Percentiles rank a stretch among this genome's conserved stretches.
Conservation (phyloP, 2,329 filamentous ascomycete species). For the Colletotrichum filicis region DNA sequence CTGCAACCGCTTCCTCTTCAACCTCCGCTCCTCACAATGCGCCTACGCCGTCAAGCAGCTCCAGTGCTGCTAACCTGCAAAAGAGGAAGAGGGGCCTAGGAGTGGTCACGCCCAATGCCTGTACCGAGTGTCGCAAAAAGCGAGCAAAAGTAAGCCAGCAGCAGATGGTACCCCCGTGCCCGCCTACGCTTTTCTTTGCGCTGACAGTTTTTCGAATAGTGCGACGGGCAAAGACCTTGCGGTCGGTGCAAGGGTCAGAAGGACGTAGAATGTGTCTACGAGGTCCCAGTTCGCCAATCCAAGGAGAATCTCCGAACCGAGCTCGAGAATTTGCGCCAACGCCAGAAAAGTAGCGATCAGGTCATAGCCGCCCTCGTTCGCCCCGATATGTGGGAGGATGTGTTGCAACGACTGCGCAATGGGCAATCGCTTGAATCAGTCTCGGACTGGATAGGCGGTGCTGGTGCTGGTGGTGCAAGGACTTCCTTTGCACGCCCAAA, state of each 20-base stretch:
- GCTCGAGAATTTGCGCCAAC: conserved; percentile 66
- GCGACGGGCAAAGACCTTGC: conserved; percentile 68
- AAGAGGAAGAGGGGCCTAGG: conserved; percentile 66
- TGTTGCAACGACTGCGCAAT: conserved; percentile 62
- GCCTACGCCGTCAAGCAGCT: conserved; percentile 20
- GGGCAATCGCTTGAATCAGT: conserved; percentile 67
- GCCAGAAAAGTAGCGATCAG: conserved; percentile 65
- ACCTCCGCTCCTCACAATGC: conserved; percentile 8
- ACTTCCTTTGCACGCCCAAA: conserved; percentile 42
- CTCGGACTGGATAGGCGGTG: conserved; percentile 61
- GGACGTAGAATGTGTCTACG: conserved; percentile 68
- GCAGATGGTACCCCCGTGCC: not conserved
- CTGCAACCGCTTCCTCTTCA: conserved; percentile 6
- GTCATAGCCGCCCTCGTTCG: conserved; percentile 65
- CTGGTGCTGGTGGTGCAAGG: conserved; percentile 45
- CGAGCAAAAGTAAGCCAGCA: conserved; percentile 63
- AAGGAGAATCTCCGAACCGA: conserved; percentile 71
- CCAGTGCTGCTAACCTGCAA: conserved; percentile 49
- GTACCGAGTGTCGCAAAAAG: conserved; percentile 71
- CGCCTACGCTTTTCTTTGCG: not conserved
- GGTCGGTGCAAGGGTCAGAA: conserved; percentile 65
- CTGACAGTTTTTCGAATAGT: conserved; percentile 50
- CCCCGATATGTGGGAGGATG: conserved; percentile 63
- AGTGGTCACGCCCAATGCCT: conserved; percentile 69
- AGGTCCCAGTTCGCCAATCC: conserved; percentile 71